These are phyloP conservation scores for Suillus variegatus DNA, from an alignment of 768 basidiomycete species.

Conservation along the genomic window DNA sequence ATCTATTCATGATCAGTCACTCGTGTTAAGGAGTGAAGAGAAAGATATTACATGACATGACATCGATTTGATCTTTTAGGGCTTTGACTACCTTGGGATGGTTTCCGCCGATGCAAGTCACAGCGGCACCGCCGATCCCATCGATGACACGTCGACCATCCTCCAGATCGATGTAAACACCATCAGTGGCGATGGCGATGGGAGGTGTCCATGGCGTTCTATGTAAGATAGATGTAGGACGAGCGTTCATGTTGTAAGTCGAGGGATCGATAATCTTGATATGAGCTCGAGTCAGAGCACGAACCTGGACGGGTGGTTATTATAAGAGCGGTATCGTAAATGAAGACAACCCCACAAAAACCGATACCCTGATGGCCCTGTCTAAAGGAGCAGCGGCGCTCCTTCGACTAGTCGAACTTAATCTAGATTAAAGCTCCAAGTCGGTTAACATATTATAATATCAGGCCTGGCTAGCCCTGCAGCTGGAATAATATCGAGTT, in stretches of 20 bases:
- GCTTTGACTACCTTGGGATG: slow-evolving; percentile 73
- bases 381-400: background rate
- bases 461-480: too few relatives aligned
- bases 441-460: too few relatives aligned
- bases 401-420: background rate
- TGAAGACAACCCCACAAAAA: background rate
- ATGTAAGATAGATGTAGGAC: slow-evolving; percentile 52
- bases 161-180: slow-evolving; percentile 71
- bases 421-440: background rate
- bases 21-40: background rate
- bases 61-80: slow-evolving; percentile 79
- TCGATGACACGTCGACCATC: slow-evolving; percentile 73
- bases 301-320: background rate
- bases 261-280: background rate
- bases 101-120: slow-evolving; percentile 73
- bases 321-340: background rate
- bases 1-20: slow-evolving; percentile 45
- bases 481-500: background rate
- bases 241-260: background rate
- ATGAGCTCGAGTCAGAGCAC: background rate
- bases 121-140: slow-evolving; percentile 85
- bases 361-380: background rate
- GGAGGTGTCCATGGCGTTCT: slow-evolving; percentile 77
- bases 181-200: slow-evolving; percentile 63
- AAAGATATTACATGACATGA: slow-evolving; percentile 63